Evolutionary conservation across 1,139 yeast genomes (phyloP).

Genomic region (Yamadazyma spencermartinsiae): DNA sequence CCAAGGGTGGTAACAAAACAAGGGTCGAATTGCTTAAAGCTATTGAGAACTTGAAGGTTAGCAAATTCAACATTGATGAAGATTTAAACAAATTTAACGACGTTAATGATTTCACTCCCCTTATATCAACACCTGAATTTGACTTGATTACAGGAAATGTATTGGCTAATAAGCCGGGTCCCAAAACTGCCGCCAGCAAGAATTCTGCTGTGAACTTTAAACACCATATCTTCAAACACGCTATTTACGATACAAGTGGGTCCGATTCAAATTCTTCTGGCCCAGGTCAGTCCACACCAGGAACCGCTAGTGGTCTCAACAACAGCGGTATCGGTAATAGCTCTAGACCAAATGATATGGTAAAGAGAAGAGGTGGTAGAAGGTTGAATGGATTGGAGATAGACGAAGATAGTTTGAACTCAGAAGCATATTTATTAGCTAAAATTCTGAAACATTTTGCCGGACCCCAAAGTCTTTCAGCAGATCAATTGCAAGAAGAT

Average conservation of each 20-base stretch:
- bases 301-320: background rate
- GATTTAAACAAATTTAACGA: conserved; percentile 9
- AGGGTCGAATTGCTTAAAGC: conserved; percentile 2
- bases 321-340: background rate
- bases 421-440: conserved; percentile 43
- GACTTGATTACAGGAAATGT: conserved; percentile 42
- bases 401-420: conserved; percentile 26
- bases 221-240: conserved; percentile 43
- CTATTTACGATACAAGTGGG: conserved; percentile 42
- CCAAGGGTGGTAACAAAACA: background rate
- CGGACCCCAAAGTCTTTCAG: conserved; percentile 41
- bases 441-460: conserved; percentile 46
- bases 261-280: conserved; percentile 39
- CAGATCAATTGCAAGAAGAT: conserved; percentile 38
- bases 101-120: conserved; percentile 43
- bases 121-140: conserved; percentile 39
- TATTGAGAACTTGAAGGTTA: conserved; percentile 8
- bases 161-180: conserved; percentile 19
- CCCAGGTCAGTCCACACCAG: background rate
- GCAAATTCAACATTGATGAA: conserved; percentile 6
- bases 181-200: conserved; percentile 20
- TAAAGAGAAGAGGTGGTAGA: conserved; percentile 25
- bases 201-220: conserved; percentile 24
- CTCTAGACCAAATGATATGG: conserved; percentile 19
- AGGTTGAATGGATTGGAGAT: conserved; percentile 13